Evolutionary conservation across 306 rosid species (phyloP), one percentile per base, ranked within the genome.

Genomic region (Prunus persica): DNA sequence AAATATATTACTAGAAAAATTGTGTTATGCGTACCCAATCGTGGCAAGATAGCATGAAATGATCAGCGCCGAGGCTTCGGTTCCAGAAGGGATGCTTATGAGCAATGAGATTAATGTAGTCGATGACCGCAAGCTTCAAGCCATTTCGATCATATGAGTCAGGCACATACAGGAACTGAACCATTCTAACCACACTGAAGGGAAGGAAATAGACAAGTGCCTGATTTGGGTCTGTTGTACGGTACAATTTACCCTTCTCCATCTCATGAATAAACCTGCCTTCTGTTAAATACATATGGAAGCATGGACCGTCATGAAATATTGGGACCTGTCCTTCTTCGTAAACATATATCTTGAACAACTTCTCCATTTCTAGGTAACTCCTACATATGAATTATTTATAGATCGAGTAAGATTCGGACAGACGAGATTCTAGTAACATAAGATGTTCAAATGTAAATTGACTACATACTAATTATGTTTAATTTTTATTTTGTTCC

Each of bases 11-110:
- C 38, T 32, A 1, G 38, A 32, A 32, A 32, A 32, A 32, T 32
- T 32, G 38, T 32, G 38, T 32, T 5, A 1, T 25, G 46, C 54
- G 71, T 76, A 88, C 89, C 89, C 86, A 87, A 45, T 89, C 91
- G 38, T 89, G 91, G 78, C 90, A 86, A 30, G 93, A 83, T 66
- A 89, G 87, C 89, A 89, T 89, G 84, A 83, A 83, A 76, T 87
- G 93, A 64, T 89, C 91, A 73, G 79, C 49, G 32, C 93, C 91
- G 11, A 72, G 72, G 54, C 88, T 85, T 51, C 82, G 72, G 63
- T 89, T 89, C 93, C 93, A 87, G 27, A 83, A 89, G 5, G 87
- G 87, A 73, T 89, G 50, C 64, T 68, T 89, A 6, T 64, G 34
- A 25, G 88, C 52, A 43, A 89, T 75, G 27, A 80, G 46, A 1